These are phyloP conservation scores for Xylariaceae sp. DNA, from an alignment of 2,329 filamentous ascomycete species.

Conservation along the genomic window DNA sequence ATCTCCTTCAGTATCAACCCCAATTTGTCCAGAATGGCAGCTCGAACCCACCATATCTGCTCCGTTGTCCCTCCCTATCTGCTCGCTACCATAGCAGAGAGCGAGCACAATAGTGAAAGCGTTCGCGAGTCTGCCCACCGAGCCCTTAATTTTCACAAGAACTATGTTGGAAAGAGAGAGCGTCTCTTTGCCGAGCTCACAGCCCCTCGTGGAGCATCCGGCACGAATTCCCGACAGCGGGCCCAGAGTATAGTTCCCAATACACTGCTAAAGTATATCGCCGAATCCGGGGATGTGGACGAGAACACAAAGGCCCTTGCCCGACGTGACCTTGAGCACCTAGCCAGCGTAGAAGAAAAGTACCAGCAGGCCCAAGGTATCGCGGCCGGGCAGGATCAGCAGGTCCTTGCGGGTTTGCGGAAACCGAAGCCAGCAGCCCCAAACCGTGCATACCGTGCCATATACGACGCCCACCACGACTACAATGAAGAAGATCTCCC, in stretches of 20 bases:
- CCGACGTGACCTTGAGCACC: conserved; percentile 35
- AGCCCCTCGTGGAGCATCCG: conserved; percentile 23
- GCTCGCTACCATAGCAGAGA: conserved; percentile 38
- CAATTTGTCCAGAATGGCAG: conserved; percentile 24
- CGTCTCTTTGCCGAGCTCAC: conserved; percentile 33
- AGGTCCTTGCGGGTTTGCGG: conserved; percentile 14
- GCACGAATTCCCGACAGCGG: conserved; percentile 10
- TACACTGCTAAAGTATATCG: conserved; percentile 34
- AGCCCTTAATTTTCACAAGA: conserved; percentile 32
- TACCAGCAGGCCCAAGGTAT: conserved; percentile 28
- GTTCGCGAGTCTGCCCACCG: conserved; percentile 33
- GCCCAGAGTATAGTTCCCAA: conserved; percentile 35
- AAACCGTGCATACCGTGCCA: conserved; percentile 35
- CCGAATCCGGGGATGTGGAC: conserved; percentile 34
- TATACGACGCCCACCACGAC: conserved; percentile 40
- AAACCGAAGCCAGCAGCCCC: conserved; percentile 20
- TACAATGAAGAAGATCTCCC: conserved; percentile 35
- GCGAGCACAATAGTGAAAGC: conserved; percentile 33
- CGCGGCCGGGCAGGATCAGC: conserved; percentile 9
- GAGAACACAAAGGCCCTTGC: conserved; percentile 35
- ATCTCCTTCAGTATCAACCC: neutral
- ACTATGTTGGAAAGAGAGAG: conserved; percentile 28
- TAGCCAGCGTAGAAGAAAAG: conserved; percentile 29
- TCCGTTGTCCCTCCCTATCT: conserved; percentile 44
- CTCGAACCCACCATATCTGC: conserved; percentile 26